Conservation (phyloP, 2,329 filamentous ascomycete species). For the Aspergillus caelatus region DNA sequence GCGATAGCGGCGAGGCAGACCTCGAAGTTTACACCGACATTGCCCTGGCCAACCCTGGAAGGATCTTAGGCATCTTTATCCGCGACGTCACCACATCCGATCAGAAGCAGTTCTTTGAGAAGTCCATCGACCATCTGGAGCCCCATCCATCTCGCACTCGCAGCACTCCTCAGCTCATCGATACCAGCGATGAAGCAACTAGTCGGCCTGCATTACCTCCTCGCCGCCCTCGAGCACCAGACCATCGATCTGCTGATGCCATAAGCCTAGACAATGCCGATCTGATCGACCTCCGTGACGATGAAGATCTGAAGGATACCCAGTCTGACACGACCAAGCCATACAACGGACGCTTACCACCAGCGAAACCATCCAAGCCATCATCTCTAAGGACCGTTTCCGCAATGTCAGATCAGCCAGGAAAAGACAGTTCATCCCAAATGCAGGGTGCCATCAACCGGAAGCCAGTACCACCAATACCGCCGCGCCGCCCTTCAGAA, state of each 20-base stretch:
- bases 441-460: slow-evolving; percentile 31
- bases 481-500: slow-evolving; percentile 34
- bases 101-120: slow-evolving; percentile 76
- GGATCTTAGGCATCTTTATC: slow-evolving; percentile 87
- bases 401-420: slow-evolving; percentile 24
- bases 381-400: slow-evolving; percentile 42
- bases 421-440: slow-evolving; percentile 8
- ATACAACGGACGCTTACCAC: slow-evolving; percentile 32
- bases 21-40: slow-evolving; percentile 96
- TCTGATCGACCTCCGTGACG: slow-evolving; percentile 46
- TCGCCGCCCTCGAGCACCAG: slow-evolving; percentile 31
- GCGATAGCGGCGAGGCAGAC: slow-evolving; percentile 95
- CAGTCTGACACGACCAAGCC: slow-evolving; percentile 20
- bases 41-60: slow-evolving; percentile 78
- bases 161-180: slow-evolving; percentile 29
- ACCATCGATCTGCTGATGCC: slow-evolving; percentile 19
- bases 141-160: slow-evolving; percentile 23
- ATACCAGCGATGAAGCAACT: slow-evolving; percentile 29
- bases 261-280: slow-evolving; percentile 34
- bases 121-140: slow-evolving; percentile 49
- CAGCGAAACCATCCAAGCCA: slow-evolving; percentile 50
- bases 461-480: slow-evolving; percentile 42
- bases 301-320: slow-evolving; percentile 22
- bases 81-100: slow-evolving; percentile 88
- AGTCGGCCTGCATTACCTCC: slow-evolving; percentile 46